Base-by-base conservation (phyloP, 1,139 yeast genomes). In the Kodamaea derodonti region DNA sequence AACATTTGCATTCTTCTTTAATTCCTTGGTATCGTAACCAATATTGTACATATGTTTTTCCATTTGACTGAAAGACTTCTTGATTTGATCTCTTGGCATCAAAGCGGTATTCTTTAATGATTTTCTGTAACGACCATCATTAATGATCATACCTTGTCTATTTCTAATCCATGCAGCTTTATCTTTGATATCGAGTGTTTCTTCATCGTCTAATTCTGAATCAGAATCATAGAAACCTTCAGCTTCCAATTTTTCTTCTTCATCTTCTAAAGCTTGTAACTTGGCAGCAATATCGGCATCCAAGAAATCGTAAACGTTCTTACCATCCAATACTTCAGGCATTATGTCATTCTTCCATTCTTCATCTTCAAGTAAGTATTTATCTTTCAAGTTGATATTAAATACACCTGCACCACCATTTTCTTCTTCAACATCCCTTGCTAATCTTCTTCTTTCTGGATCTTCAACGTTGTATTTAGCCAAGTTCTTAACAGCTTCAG, bases 351-450 rank as follows among this genome's bases (percentile, higher is more conserved):
- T 78, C 76, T 92, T 92, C 99, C 99, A 92, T 43, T 86, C 95
- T 31, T 90, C 97, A 56, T 94, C 94, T 48, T 92, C 98, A 49
- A 92, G 72, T 42, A 92, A 52, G 65, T 92, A 92, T 52, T 83
- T 84, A 53, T 90, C 97, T 64, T 88, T 86, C 67, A 90, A 74
- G 68, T 94, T 87, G 54, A 92, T 79, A 67, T 88, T 92, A 72
- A 69, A 92, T 26, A 92, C 98, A 73, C 98, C 98, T 20, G 98
- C 97, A 58, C 98, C 98, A 56, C 98, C 98, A 52, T 92, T 87
- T 60, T 85, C 96, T 31, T 75, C 83, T 66, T 92, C 98, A 45
- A 88, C 71, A 55, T 92, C 98, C 55, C 86, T 78, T 29, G 95
- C 88, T 54, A 92, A 73, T 47, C 57, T 72, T 55, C 92, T 79